Evolutionary conservation across 2,329 filamentous ascomycete genomes (phyloP), one percentile per base, ranked within the genome.

Genomic region (Fusarium chaquense): DNA sequence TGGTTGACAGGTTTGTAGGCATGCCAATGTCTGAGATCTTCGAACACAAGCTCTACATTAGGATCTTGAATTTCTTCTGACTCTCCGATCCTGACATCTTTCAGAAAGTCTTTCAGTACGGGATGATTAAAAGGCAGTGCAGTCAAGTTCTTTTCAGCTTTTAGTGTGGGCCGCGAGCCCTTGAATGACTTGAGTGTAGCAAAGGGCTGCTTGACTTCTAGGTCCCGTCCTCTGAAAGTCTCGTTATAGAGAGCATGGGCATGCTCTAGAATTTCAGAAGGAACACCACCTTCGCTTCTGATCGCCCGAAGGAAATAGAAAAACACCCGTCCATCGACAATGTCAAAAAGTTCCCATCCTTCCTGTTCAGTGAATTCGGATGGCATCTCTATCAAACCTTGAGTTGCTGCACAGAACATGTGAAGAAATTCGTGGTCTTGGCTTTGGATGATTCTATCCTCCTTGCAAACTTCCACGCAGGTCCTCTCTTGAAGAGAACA

Each of bases 1-100:
- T 86, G 83, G 5, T 89, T 68, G 1, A 83, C 81, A 28, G 81
- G 83, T 69, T 86, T 88, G 35, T 84, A 81, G 57, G 88, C 89
- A 69, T 91, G 89, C 90, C 89, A 91, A 73, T 91, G 88, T 0
- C 80, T 78, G 4, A 84, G 76, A 58, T 88, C 85, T 61, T 80
- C 73, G 69, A 84, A 86, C 24, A 69, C 49, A 18, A 84, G 72
- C 49, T 78, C 80, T 64, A 78, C 69, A 11, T 61, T 44, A 2
- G 70, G 49, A 6, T 70, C 62, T 2, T 52, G 35, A 22, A 76
- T 65, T 26, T 77, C 73, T 6, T 69, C 55, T 12, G 77, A 72
- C 8, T 80, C 75, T 1, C 77, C 71, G 13, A 86, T 69, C 13
- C 80, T 75, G 15, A 86, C 79, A 6, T 78, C 77, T 36, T 77